Base-by-base conservation (phyloP, 1,284 basidiomycete genomes). In the Leccinum solheimii region DNA sequence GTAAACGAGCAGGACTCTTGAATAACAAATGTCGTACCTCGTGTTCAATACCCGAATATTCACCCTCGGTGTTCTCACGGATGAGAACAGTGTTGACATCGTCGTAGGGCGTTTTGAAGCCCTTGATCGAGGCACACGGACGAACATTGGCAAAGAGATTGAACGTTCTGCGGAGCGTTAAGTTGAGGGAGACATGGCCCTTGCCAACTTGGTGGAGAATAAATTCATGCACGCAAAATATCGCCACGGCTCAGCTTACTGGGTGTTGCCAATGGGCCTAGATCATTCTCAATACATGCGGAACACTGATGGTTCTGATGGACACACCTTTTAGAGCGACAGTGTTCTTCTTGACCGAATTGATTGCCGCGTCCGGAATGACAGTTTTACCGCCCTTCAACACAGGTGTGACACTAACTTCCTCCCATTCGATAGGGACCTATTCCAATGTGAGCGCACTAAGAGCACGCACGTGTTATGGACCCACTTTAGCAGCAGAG, bases 41-140 rank as follows among this genome's bases (percentile, higher is more conserved):
- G 78, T 98, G 97, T 79, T 98, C 97, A 71, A 98, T 98, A 68
- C 97, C 97, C 66, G 96, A 98, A 82, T 99, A 99, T 80, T 99
- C 97, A 73, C 97, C 97, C 80, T 99, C 97, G 32, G 97, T 99
- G 80, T 99, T 99, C 81, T 99, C 97, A 74, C 97, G 94, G 77
- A 99, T 99, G 68, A 99, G 83, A 57, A 98, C 97, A 27, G 94
- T 97, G 83, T 99, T 92, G 68, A 99, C 97, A 74, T 98, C 90
- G 76, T 98, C 96, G 75, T 99, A 98, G 8, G 96, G 92, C 0
- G 97, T 99, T 83, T 97, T 97, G 85, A 90, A 98, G 52, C 97
- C 97, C 77, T 94, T 81, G 79, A 99, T 94, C 54, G 97, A 98
- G 56, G 89, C 87, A 76, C 97, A 99, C 56, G 97, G 97, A 66